Percentiles rank a stretch among this genome's conserved stretches.
phyloP scores from a whole-genome alignment of 176 grass and related monocot genomes.

The Carex pumila region DNA sequence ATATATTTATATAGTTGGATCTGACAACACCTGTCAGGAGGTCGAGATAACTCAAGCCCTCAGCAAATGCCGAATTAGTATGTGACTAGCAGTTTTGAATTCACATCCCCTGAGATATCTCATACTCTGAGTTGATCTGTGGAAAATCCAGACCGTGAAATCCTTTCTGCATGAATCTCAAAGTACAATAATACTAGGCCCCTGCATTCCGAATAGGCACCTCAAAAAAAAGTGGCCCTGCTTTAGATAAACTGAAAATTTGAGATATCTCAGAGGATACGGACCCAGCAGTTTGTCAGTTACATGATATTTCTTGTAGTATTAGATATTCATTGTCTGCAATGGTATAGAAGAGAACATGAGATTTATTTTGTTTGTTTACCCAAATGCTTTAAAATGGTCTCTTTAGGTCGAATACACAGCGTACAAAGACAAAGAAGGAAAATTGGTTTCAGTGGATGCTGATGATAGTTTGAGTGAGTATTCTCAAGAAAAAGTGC shows the following conservation, averaged over 20 bases:
- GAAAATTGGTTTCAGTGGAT: constrained; percentile 71
- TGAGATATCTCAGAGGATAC: too few relatives aligned
- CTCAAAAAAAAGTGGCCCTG: too few relatives aligned
- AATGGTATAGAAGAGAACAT: not conserved
- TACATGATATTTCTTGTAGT: not conserved
- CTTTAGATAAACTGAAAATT: too few relatives aligned
- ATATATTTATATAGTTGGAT: not conserved
- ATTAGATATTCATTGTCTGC: not conserved
- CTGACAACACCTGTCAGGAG: not conserved
- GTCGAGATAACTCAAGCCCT: not conserved
- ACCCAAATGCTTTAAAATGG: not conserved
- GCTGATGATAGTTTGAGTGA: constrained; percentile 40
- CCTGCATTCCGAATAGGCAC: too few relatives aligned
- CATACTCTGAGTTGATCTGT: too few relatives aligned
- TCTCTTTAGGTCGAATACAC: constrained; percentile 77
- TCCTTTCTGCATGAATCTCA: too few relatives aligned
- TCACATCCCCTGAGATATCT: too few relatives aligned
- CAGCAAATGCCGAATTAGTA: not conserved
- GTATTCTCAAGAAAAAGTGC: constrained; percentile 70
- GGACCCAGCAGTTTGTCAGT: not conserved
- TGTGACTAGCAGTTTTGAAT: too few relatives aligned
- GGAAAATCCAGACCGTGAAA: too few relatives aligned
- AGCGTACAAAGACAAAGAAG: constrained; percentile 67
- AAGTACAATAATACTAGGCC: too few relatives aligned
- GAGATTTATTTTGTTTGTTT: not conserved